Conservation (phyloP, 106 monocot genomes). For the Alisma plantagoaquatica region DNA sequence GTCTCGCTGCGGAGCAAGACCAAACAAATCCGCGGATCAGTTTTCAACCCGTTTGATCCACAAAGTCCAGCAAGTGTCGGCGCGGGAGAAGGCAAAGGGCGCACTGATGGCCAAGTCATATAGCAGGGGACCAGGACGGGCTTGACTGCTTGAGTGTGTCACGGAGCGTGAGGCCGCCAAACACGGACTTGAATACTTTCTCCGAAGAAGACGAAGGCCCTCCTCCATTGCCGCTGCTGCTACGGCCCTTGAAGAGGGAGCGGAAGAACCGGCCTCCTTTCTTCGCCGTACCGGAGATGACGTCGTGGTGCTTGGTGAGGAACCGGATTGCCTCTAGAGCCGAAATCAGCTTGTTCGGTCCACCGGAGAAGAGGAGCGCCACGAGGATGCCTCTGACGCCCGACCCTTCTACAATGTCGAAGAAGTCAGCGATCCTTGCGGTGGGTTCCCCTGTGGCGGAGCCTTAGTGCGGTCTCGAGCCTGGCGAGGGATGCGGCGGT, state of each 20-base stretch:
- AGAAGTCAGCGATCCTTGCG: conserved; percentile 50
- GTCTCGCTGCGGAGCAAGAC: too few species aligned
- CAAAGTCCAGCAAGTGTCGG: too few species aligned
- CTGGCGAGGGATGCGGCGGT: conserved; percentile 43
- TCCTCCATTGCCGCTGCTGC: not conserved
- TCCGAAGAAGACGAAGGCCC: not conserved
- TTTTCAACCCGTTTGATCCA: too few species aligned
- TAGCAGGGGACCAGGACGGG: conserved; percentile 72
- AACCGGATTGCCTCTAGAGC: conserved; percentile 31
- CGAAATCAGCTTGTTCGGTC: conserved; percentile 18
- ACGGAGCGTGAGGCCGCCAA: conserved; percentile 32
- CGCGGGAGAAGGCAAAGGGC: conserved; percentile 70
- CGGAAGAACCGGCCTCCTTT: too few species aligned
- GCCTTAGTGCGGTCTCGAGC: conserved; percentile 35
- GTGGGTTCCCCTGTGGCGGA: conserved; percentile 21
- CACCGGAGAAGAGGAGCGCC: conserved; percentile 54
- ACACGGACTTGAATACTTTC: not conserved
- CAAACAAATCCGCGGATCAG: too few species aligned
- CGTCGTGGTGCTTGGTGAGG: conserved; percentile 20
- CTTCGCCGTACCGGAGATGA: conserved; percentile 1
- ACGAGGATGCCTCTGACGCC: conserved; percentile 56
- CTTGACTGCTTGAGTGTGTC: conserved; percentile 51
- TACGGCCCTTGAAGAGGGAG: too few species aligned
- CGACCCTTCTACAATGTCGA: conserved; percentile 63
- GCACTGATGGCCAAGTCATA: conserved; percentile 44